These are phyloP conservation scores for Aegilops longissima DNA, from an alignment of 176 grass and related monocot species.

Conservation along the genomic window DNA sequence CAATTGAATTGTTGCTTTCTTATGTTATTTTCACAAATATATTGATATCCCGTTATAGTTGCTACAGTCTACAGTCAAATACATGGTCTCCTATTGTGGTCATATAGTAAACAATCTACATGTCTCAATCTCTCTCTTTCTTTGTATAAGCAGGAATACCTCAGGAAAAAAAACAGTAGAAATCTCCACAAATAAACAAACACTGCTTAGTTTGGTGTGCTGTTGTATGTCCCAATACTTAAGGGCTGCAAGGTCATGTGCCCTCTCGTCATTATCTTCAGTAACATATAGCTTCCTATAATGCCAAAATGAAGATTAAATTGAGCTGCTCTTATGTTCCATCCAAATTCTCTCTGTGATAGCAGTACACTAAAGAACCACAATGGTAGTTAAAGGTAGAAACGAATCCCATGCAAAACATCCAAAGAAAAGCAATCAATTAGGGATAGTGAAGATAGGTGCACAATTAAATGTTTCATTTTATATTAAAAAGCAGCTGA, in stretches of 20 bases:
- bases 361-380: slow-evolving; percentile 58
- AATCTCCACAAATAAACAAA: no score
- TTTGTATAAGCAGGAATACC: no score
- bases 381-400: slow-evolving; percentile 13
- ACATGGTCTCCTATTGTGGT: no score
- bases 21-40: no score
- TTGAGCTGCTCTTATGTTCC: slow-evolving; percentile 11
- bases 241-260: slow-evolving; percentile 90
- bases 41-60: no score
- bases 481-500: background rate
- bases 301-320: slow-evolving; percentile 33
- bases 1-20: no score
- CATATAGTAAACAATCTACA: no score
- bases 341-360: slow-evolving; percentile 4
- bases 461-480: background rate
- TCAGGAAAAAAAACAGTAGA: no score
- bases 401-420: slow-evolving; percentile 19
- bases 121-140: no score
- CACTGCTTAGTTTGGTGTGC: slow-evolving; percentile 62
- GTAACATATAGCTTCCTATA: slow-evolving; percentile 81
- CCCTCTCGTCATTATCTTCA: slow-evolving; percentile 82
- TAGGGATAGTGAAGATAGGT: background rate
- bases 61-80: no score
- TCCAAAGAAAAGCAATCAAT: slow-evolving; percentile 22
- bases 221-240: slow-evolving; percentile 78